Evolutionary conservation across 2,329 filamentous ascomycete genomes (phyloP), one percentile per base, ranked within the genome.

Genomic region (Calonectria hongkongensis): DNA sequence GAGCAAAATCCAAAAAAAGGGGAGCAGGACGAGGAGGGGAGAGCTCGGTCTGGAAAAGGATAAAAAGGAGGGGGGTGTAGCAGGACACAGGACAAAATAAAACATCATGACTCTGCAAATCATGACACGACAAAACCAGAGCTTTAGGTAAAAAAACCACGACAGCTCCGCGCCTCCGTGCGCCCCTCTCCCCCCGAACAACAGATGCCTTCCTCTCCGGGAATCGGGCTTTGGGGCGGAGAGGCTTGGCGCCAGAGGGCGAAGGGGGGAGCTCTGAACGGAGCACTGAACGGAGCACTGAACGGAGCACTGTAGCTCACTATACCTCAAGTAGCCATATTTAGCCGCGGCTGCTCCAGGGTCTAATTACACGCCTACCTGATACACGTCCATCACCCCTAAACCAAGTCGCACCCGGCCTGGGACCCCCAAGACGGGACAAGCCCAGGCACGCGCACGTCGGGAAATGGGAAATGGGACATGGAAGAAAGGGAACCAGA

Each of bases 271-370:
- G 39, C 30, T 28, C 33, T 36, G 33, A 3, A 36, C 33, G 33
- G 33, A 36, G 33, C 33, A 36, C 33, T 36, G 33, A 3, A 36
- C 33, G 33, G 33, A 36, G 33, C 33, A 36, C 33, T 36, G 33
- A 9, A 36, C 33, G 10, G 33, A 12, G 33, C 12, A 36, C 30
- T 33, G 30, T 33, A 36, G 33, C 27, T 41, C 48, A 27, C 48
- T 73, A 66, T 60, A 43, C 63, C 73, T 58, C 63, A 64, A 51
- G 65, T 74, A 68, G 28, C 73, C 73, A 64, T 51, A 72, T 68
- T 72, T 74, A 69, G 62, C 72, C 70, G 72, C 70, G 39, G 48
- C 48, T 33, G 5, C 30, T 33, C 66, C 30, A 51, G 21, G 48
- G 48, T 51, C 48, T 51, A 51, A 51, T 51, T 58, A 58, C 54